Evolutionary conservation across 768 basidiomycete genomes (phyloP).

Genomic region (Suillus subalutaceus): DNA sequence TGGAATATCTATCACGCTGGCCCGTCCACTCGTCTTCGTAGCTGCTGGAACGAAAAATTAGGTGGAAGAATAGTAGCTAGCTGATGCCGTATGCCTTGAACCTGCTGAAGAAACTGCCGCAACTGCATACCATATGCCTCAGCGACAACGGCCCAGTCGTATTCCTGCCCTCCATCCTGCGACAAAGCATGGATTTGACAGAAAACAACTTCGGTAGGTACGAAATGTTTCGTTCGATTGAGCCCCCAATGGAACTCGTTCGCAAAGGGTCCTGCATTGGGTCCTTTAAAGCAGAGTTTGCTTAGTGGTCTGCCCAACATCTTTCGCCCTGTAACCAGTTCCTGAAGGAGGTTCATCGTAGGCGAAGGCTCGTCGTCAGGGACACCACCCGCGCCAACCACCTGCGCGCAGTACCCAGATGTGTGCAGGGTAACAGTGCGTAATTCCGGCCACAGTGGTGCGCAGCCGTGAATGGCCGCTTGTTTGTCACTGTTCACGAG

Average conservation of each 20-base stretch:
- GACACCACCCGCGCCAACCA: slow-evolving; percentile 20
- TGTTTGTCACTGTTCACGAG: slow-evolving; percentile 39
- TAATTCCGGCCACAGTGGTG: slow-evolving; percentile 33
- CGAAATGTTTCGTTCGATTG: slow-evolving; percentile 29
- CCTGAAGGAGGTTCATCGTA: slow-evolving; percentile 33
- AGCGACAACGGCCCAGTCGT: slow-evolving; percentile 33
- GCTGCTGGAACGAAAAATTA: slow-evolving; percentile 34
- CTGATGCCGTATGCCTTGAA: slow-evolving; percentile 34
- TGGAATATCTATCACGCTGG: slow-evolving; percentile 20
- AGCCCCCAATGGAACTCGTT: slow-evolving; percentile 34
- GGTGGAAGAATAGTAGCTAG: slow-evolving; percentile 34
- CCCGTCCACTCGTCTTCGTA: slow-evolving; percentile 30
- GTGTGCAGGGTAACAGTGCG: slow-evolving; percentile 32
- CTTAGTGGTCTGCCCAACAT: slow-evolving; percentile 24
- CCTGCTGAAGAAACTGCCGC: slow-evolving; percentile 33
- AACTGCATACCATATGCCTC: slow-evolving; percentile 33
- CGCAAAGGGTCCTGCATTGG: slow-evolving; percentile 30
- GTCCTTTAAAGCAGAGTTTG: slow-evolving; percentile 31
- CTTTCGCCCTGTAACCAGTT: slow-evolving; percentile 26
- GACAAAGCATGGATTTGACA: slow-evolving; percentile 27
- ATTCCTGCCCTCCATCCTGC: slow-evolving; percentile 27
- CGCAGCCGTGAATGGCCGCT: slow-evolving; percentile 28
- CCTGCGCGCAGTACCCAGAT: slow-evolving; percentile 27
- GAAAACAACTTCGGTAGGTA: slow-evolving; percentile 22
- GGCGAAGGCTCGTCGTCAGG: slow-evolving; percentile 34